A percentile compares a stretch with the other conserved stretches of the same genome.
phyloP scores from a whole-genome alignment of 1,139 yeast genomes.

The Debaryomyces singareniensis region DNA sequence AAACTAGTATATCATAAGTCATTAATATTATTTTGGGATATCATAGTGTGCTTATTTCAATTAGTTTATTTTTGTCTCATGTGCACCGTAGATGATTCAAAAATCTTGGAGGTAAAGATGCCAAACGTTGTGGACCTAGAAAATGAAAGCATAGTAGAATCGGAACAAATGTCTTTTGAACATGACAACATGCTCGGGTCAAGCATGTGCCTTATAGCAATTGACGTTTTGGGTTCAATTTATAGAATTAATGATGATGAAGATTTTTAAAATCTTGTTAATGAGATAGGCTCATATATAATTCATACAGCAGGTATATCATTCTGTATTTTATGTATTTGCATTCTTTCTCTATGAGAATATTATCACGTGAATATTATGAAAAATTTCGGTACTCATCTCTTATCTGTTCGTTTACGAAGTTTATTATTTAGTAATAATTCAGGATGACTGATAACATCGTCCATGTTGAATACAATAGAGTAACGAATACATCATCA shows the following conservation, averaged over 20 bases:
- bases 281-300: no score
- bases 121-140: no score
- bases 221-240: no score
- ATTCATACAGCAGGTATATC: no score
- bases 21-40: conserved; percentile 24
- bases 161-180: background rate
- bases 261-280: no score
- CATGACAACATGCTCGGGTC: no score
- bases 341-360: no score
- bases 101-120: conserved; percentile 14
- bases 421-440: conserved; percentile 33
- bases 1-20: conserved; percentile 19
- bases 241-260: no score
- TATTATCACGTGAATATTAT: background rate
- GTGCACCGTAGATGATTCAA: conserved; percentile 27
- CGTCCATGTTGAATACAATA: conserved; percentile 84
- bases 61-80: conserved; percentile 25
- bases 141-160: background rate
- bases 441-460: conserved; percentile 43
- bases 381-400: background rate
- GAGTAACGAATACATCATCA: conserved; percentile 82
- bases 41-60: conserved; percentile 21
- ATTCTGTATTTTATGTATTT: no score
- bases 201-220: no score
- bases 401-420: conserved; percentile 55